Evolutionary conservation across 352 stramenopile species (phyloP), one percentile per base, ranked within the genome.

Genomic region (Blastocystis sp.): DNA sequence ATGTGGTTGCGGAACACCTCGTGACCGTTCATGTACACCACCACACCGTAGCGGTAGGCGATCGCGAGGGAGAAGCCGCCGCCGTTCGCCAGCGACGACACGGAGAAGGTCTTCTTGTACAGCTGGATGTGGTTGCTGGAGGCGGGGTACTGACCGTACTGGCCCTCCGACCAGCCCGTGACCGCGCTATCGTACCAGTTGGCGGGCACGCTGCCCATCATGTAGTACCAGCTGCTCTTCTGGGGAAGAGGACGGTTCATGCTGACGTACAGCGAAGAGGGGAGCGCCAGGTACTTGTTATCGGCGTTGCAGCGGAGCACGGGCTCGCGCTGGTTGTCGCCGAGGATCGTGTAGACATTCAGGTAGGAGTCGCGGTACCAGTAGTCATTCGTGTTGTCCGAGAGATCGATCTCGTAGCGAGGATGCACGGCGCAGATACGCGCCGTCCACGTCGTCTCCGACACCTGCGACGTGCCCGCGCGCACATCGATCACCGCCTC

Each of bases 1-100:
- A 74, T n/a, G 45, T 77, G 37, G 21, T 63, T 62, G 9, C 79
- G 37, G 67, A 89, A 89, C 9, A 80, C 79, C 50, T 89, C 79
- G 45, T 78, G 45, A 19, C 79, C 79, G 45, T 89, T 89, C n/a
- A 89, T 31, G 41, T 78, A 89, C n/a, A 89, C 67, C 33, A 89
- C 19, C 45, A 60, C 78, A 60, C 79, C 79, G 60, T 62, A 71
- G 9, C 60, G 50, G 41, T 80, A 77, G n/a, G 37, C 41, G 50
- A 89, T 89, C 21, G 24, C 41, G 6, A 89, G n/a, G 29, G 62
- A 62, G 16, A 89, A 66, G 21, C 21, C 41, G 16, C 55, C 79
- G 50, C 39, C 39, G 35, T 77, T 77, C 6, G 16, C 9, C 16
- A 80, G 50, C 13, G 59, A 78, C 12, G 19, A 3, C 33, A 89